Conservation (phyloP, 208 protist genomes). For the Phytomonas francai region DNA sequence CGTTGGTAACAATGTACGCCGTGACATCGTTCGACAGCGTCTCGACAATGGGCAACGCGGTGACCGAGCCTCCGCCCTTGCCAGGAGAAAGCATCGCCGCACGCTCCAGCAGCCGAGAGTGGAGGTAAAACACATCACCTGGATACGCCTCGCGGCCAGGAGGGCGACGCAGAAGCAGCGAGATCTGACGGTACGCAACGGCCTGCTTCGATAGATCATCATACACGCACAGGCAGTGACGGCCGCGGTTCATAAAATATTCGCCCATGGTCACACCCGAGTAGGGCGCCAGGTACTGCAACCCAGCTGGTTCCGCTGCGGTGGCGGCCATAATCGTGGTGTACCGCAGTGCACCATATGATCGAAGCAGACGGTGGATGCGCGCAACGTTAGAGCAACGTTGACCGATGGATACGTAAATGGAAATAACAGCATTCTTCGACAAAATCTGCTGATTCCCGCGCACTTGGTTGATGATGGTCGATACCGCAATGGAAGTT, state of each 20-base stretch:
- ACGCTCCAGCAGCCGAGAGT: slow-evolving; percentile 90
- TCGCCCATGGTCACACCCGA: slow-evolving; percentile 88
- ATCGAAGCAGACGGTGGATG: slow-evolving; percentile 69
- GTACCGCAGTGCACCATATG: slow-evolving; percentile 86
- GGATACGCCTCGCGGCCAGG: slow-evolving; percentile 91
- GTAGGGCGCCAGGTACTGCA: slow-evolving; percentile 91
- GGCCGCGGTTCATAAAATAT: slow-evolving; percentile 90
- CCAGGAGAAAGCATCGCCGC: slow-evolving; percentile 85
- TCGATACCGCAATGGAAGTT: slow-evolving; percentile 90
- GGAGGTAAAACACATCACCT: slow-evolving; percentile 94
- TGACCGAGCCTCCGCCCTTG: slow-evolving; percentile 83
- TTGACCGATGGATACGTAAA: slow-evolving; percentile 92
- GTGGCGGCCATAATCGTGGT: slow-evolving; percentile 89
- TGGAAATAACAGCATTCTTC: slow-evolving; percentile 88
- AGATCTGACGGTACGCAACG: slow-evolving; percentile 93
- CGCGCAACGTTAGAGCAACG: slow-evolving; percentile 92
- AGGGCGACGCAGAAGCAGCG: slow-evolving; percentile 87
- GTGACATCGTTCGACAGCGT: slow-evolving; percentile 93
- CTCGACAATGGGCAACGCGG: slow-evolving; percentile 90
- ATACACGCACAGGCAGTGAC: slow-evolving; percentile 90
- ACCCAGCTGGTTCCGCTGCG: slow-evolving; percentile 82
- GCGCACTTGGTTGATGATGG: slow-evolving; percentile 91
- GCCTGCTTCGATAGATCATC: slow-evolving; percentile 94
- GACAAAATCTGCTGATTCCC: slow-evolving; percentile 84
- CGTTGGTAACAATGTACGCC: slow-evolving; percentile 93